A percentile compares a stretch with the other conserved stretches of the same genome.
These are phyloP conservation scores for Globomyces sp. DNA, from an alignment of 371 early-diverging fungal species.

Conservation along the genomic window DNA sequence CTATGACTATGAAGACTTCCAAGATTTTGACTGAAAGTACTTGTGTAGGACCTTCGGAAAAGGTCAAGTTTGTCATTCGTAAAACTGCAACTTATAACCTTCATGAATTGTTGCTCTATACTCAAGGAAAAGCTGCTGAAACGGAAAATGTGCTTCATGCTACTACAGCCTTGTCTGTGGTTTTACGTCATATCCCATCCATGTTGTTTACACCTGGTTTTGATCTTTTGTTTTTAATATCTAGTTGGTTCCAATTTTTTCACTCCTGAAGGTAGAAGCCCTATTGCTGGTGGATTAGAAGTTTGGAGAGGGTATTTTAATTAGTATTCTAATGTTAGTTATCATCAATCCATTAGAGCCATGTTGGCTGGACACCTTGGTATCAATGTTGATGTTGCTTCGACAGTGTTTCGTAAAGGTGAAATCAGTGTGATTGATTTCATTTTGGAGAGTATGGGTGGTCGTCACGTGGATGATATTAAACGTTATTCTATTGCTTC, in stretches of 20 bases:
- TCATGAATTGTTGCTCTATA: conserved; percentile 28
- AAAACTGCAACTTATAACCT: conserved; percentile 31
- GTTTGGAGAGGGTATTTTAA: conserved; percentile 71
- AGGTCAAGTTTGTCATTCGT: conserved; percentile 9
- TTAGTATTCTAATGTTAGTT: background rate
- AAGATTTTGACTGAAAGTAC: background rate
- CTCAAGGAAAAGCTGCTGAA: conserved; percentile 25
- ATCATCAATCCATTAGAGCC: conserved; percentile 73
- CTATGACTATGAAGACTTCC: background rate
- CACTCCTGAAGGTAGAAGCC: conserved; percentile 48
- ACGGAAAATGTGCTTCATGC: conserved; percentile 42
- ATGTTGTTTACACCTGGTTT: conserved; percentile 54
- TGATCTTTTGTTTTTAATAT: conserved; percentile 63
- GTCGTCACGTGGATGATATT: conserved; percentile 56
- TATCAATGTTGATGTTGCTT: conserved; percentile 74
- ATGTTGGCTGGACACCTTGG: conserved; percentile 54
- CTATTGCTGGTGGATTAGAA: conserved; percentile 64
- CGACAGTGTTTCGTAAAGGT: conserved; percentile 68
- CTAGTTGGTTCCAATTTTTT: conserved; percentile 32
- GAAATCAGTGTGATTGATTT: conserved; percentile 56
- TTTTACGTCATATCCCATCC: conserved; percentile 68
- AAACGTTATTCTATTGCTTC: conserved; percentile 21
- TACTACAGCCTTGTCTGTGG: conserved; percentile 66
- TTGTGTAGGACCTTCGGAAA: background rate
- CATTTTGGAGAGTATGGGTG: conserved; percentile 49